phyloP scores from a whole-genome alignment of 148 eudicot species.

The Euryodendron excelsum region DNA sequence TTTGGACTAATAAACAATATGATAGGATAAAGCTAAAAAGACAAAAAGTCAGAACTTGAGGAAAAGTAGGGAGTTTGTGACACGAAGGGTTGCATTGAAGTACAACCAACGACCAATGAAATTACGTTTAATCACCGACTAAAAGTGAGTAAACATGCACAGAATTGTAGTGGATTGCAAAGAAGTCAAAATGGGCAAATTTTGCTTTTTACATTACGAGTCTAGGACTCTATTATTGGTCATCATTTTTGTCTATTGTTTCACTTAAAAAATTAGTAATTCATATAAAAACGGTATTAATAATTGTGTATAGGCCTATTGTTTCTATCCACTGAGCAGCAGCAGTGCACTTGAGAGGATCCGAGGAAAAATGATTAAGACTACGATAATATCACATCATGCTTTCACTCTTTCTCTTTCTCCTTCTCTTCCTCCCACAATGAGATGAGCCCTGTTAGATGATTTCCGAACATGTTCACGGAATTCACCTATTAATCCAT shows the following conservation, averaged over 20 bases:
- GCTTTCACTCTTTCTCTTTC: too few relatives aligned
- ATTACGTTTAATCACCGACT: background rate
- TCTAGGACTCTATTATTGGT: too few relatives aligned
- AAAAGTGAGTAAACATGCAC: background rate
- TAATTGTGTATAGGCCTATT: background rate
- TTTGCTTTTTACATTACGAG: background rate
- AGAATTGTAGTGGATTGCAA: background rate
- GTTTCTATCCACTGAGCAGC: background rate
- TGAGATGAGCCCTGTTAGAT: too few relatives aligned
- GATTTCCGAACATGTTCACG: too few relatives aligned
- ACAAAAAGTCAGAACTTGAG: constrained; percentile 3
- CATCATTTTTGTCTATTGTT: too few relatives aligned
- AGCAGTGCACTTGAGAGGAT: background rate
- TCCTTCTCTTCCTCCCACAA: too few relatives aligned
- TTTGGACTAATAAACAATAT: background rate
- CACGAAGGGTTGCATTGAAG: background rate
- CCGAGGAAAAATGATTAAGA: too few relatives aligned
- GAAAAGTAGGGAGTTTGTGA: background rate
- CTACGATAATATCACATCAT: too few relatives aligned
- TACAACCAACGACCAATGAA: background rate
- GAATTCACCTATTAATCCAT: too few relatives aligned
- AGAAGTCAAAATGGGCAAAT: constrained; percentile 2
- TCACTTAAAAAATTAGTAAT: too few relatives aligned
- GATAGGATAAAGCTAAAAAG: background rate
- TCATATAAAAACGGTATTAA: background rate